Evolutionary conservation across 495 filamentous ascomycete genomes (phyloP).

Genomic region (Podospora fimiseda): DNA sequence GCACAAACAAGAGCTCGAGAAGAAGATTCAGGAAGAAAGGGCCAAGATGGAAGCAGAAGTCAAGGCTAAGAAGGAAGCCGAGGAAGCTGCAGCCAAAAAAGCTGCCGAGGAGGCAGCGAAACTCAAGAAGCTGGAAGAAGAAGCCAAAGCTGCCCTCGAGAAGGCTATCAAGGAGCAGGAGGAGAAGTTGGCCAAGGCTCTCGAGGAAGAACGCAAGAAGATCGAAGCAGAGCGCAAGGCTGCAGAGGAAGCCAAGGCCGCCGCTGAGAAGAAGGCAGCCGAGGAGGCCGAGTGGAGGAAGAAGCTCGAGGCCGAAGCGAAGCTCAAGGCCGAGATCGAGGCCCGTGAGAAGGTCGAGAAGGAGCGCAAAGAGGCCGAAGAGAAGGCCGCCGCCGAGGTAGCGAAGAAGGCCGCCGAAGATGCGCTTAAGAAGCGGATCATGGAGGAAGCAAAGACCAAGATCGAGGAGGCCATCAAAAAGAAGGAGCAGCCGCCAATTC

Average conservation of each 20-base stretch:
- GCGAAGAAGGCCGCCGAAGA: constrained; percentile 29
- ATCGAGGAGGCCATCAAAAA: constrained; percentile 49
- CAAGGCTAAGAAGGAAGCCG: constrained; percentile 20
- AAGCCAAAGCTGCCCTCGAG: constrained; percentile 45
- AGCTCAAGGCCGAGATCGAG: constrained; percentile 40
- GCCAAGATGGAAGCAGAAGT: constrained; percentile 15
- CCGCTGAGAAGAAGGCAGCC: constrained; percentile 34
- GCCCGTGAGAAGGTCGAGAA: constrained; percentile 37
- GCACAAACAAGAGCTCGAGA: constrained; percentile 35
- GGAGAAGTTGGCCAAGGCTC: constrained; percentile 22
- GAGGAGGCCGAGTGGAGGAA: constrained; percentile 45
- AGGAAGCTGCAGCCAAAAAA: constrained; percentile 29
- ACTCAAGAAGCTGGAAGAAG: constrained; percentile 26
- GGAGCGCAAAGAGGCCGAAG: constrained; percentile 28
- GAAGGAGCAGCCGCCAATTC: constrained; percentile 53
- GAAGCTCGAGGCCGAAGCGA: constrained; percentile 36
- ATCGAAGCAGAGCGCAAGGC: constrained; percentile 37
- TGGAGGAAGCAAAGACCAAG: constrained; percentile 42
- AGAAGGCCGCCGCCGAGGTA: constrained; percentile 13
- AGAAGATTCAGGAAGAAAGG: constrained; percentile 28
- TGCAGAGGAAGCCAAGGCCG: constrained; percentile 36
- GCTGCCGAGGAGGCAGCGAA: constrained; percentile 24
- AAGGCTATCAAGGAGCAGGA: constrained; percentile 48
- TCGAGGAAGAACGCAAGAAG: constrained; percentile 25
- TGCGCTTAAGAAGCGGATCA: constrained; percentile 37